Base-by-base conservation (phyloP, 345 rosid species). In the Arabis alpina region DNA sequence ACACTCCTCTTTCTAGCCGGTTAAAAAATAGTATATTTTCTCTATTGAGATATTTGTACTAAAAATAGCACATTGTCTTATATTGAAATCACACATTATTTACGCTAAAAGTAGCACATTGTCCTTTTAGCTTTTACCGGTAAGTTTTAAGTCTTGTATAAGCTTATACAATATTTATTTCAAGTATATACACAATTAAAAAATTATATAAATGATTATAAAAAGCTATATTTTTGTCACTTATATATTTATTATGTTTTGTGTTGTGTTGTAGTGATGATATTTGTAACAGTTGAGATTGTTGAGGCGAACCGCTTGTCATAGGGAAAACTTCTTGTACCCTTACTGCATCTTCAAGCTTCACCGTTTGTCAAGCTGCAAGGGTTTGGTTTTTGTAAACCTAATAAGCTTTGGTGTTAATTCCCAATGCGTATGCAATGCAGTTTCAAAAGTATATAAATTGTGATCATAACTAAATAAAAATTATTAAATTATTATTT, bases 241-340 rank as follows among this genome's bases (percentile, higher is more conserved):
- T 54, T 43, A 44, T 36, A 10, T 44, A n/a, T n/a, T 72, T 45
- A 27, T 34, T 14, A 12, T 32, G 11, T 24, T 13, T 2, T 63
- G 36, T 71, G 5, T 37, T 64, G 57, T 37, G n/a, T n/a, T n/a
- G n/a, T n/a, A 63, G 76, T 72, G 51, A 64, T 72, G 55, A 11
- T 45, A 39, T 72, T 24, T 1, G 25, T 36, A 37, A 27, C 64
- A 25, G 34, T 63, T 48, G 11, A 62, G 7, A 53, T 34, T 53
- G 47, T 45, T 37, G 70, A 64, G 12, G 57, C 70, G 4, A 72
- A 54, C 45, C 64, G 51, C 8, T 3, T 47, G 36, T 36, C 63
- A 47, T 25, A 11, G 15, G 64, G 63, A 63, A 36, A 63, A 54
- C 34, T 10, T 43, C 44, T 32, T 43, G 27, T 2, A 7, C 10